Percentiles rank a stretch among this genome's conserved stretches.
Conservation (phyloP, 202 grass and related monocot species). For the Thinopyrum obtusiflorum region DNA sequence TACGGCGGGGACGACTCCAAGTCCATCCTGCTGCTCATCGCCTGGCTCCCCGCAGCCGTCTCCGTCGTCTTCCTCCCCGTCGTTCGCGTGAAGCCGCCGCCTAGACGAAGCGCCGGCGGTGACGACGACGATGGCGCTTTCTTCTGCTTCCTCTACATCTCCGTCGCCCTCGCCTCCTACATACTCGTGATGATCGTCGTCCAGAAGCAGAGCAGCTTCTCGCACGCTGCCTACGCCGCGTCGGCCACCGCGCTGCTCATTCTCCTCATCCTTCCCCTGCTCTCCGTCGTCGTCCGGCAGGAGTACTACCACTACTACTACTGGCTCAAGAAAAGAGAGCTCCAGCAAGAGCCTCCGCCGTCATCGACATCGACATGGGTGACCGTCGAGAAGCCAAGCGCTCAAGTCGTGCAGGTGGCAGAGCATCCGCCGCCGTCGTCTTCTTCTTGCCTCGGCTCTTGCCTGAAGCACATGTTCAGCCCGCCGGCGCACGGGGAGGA, state of each 20-base stretch:
- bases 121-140: slow-evolving; percentile 41
- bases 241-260: slow-evolving; percentile 48
- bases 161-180: slow-evolving; percentile 64
- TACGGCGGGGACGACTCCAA: slow-evolving; percentile 49
- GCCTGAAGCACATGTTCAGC: slow-evolving; percentile 50
- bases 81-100: slow-evolving; percentile 52
- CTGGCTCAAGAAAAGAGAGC: slow-evolving; percentile 25
- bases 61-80: slow-evolving; percentile 49
- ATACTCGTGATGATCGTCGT: slow-evolving; percentile 68
- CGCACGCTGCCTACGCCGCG: slow-evolving; percentile 31
- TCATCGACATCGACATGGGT: not conserved
- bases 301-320: slow-evolving; percentile 32
- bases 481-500: slow-evolving; percentile 64
- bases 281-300: slow-evolving; percentile 61
- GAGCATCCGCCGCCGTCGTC: not conserved
- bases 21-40: slow-evolving; percentile 53
- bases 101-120: not conserved
- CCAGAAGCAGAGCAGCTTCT: slow-evolving; percentile 29
- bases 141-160: slow-evolving; percentile 90
- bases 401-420: not conserved
- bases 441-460: not conserved
- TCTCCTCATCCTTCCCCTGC: slow-evolving; percentile 57
- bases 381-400: not conserved
- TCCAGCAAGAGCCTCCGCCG: not conserved
- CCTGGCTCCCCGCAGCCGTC: slow-evolving; percentile 53